These are phyloP conservation scores for Phytopythium helicoides DNA, from an alignment of 352 stramenopile genomes.

Conservation along the genomic window DNA sequence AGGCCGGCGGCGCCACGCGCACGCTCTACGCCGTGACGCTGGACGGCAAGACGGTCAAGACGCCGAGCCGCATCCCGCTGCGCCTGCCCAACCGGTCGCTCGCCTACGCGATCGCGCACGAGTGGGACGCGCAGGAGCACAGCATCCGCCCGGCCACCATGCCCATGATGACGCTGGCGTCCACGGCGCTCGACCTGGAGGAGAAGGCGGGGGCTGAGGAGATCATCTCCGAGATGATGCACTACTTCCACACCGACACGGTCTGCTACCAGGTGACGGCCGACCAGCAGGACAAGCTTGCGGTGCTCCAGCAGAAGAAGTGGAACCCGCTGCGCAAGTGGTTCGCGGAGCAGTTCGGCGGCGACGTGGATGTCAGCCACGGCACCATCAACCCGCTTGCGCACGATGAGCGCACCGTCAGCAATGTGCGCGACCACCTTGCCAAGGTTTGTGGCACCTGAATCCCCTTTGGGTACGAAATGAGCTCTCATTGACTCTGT, in stretches of 20 bases:
- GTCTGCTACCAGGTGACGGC: constrained; percentile 67
- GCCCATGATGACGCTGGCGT: constrained; percentile 87
- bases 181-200: constrained; percentile 70
- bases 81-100: constrained; percentile 61
- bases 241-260: constrained; percentile 86
- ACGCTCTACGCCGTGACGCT: constrained; percentile 67
- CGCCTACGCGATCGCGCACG: constrained; percentile 70
- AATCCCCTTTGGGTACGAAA: too few relatives aligned
- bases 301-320: constrained; percentile 79
- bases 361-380: constrained; percentile 81
- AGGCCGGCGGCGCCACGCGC: constrained; percentile 12
- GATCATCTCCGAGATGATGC: constrained; percentile 77
- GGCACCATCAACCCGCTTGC: constrained; percentile 64
- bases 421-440: constrained; percentile 62
- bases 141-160: constrained; percentile 80
- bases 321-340: constrained; percentile 83
- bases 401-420: constrained; percentile 60
- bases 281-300: constrained; percentile 81
- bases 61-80: constrained; percentile 59
- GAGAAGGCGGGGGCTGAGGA: constrained; percentile 53
- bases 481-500: constrained; percentile 4
- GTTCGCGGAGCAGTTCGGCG: constrained; percentile 69
- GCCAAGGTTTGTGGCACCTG: constrained; percentile 34
- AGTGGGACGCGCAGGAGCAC: constrained; percentile 80
- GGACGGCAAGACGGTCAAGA: constrained; percentile 84